Conservation (phyloP, 352 stramenopile genomes). For the Peronospora belbahrii region DNA sequence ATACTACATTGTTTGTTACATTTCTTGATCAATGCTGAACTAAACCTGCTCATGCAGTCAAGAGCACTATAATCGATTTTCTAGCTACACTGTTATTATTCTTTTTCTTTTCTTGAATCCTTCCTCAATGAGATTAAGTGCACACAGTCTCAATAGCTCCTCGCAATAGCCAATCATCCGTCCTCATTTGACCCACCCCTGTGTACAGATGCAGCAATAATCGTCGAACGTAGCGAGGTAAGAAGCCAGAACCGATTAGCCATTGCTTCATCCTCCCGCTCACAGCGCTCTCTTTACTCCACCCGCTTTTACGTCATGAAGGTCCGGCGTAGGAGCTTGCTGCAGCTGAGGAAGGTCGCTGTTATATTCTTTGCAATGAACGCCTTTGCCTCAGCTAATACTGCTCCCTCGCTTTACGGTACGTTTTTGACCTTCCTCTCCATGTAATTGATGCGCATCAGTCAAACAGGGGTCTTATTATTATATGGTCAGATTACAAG, state of each 20-base stretch:
- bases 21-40: too few species aligned
- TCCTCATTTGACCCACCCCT: neutral
- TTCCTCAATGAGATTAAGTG: neutral
- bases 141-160: neutral
- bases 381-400: slow-evolving; percentile 17
- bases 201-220: slow-evolving; percentile 7
- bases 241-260: slow-evolving; percentile 23
- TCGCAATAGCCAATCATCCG: slow-evolving; percentile 2
- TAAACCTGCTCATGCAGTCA: too few species aligned
- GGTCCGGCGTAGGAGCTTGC: slow-evolving; percentile 17
- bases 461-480: neutral
- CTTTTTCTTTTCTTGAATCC: too few species aligned
- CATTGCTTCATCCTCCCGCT: slow-evolving; percentile 14
- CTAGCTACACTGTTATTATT: too few species aligned
- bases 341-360: slow-evolving; percentile 12
- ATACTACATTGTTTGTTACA: too few species aligned
- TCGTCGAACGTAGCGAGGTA: slow-evolving; percentile 13
- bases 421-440: neutral
- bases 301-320: slow-evolving; percentile 18
- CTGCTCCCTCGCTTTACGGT: slow-evolving; percentile 50
- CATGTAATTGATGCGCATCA: slow-evolving; percentile 9
- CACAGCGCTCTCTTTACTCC: slow-evolving; percentile 10
- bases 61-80: too few species aligned
- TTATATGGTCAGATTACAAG: slow-evolving; percentile 42
- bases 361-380: slow-evolving; percentile 18